Evolutionary conservation across 371 early-diverging fungal genomes (phyloP).

Genomic region (Mucor saturninus): DNA sequence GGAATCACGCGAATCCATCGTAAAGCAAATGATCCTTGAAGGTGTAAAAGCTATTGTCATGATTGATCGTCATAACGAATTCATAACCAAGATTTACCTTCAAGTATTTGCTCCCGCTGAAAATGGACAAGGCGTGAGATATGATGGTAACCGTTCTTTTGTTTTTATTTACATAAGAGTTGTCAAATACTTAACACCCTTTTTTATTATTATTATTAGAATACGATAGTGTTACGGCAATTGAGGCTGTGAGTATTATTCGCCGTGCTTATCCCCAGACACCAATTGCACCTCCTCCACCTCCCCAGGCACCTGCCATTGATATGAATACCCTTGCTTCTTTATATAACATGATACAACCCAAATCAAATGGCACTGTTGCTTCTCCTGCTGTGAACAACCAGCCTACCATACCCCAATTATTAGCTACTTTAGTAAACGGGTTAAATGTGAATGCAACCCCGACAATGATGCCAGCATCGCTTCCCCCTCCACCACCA

Average conservation of each 20-base stretch:
- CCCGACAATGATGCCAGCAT: not conserved
- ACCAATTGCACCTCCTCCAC: not conserved
- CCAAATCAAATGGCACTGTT: conserved; percentile 4
- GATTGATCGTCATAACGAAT: conserved; percentile 20
- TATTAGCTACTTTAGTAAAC: conserved; percentile 28
- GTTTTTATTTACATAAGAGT: not conserved
- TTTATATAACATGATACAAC: conserved; percentile 24
- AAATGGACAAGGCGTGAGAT: conserved; percentile 26
- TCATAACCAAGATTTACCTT: conserved; percentile 20
- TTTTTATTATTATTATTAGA: conserved; percentile 16
- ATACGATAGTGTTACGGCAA: conserved; percentile 32
- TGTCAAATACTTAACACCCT: too few relatives aligned
- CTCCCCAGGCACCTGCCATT: conserved; percentile 4
- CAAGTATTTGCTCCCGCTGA: conserved; percentile 30
- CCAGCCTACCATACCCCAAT: conserved; percentile 27
- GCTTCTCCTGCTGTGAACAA: not conserved
- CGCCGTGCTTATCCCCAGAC: conserved; percentile 15
- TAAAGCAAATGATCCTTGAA: conserved; percentile 32
- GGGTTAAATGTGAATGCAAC: conserved; percentile 15
- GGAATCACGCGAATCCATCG: conserved; percentile 13
- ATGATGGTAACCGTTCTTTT: conserved; percentile 27
- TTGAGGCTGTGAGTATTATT: conserved; percentile 30
- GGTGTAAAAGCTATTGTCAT: conserved; percentile 36
- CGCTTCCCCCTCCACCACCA: not conserved
- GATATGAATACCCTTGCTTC: conserved; percentile 32